Evolutionary conservation across 345 rosid species (phyloP).

Genomic region (Dimocarpus longan): DNA sequence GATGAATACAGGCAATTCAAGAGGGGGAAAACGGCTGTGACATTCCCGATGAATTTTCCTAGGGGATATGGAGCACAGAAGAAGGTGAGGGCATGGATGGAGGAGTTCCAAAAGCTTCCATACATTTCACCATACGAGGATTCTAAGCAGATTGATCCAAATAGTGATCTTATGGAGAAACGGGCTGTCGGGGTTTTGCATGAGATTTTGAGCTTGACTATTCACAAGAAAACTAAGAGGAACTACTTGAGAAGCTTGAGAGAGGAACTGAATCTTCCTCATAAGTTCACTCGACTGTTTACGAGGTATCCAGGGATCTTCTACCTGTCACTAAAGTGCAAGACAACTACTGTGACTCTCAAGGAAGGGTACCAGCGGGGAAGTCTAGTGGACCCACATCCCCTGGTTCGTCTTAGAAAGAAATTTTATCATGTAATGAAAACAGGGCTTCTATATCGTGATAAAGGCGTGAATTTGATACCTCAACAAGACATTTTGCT

Average conservation of each 20-base stretch:
- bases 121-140: slow-evolving; percentile 95
- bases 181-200: slow-evolving; percentile 91
- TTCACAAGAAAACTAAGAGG: slow-evolving; percentile 96
- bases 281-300: slow-evolving; percentile 84
- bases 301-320: slow-evolving; percentile 94
- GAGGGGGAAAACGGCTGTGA: slow-evolving; percentile 66
- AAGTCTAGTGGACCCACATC: slow-evolving; percentile 79
- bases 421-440: slow-evolving; percentile 91
- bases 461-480: slow-evolving; percentile 61
- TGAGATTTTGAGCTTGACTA: slow-evolving; percentile 82
- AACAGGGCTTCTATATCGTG: slow-evolving; percentile 79
- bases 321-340: slow-evolving; percentile 92
- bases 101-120: slow-evolving; percentile 91
- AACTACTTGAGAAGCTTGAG: slow-evolving; percentile 91
- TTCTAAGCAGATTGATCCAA: slow-evolving; percentile 65
- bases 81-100: slow-evolving; percentile 97
- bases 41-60: slow-evolving; percentile 85
- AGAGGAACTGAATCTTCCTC: slow-evolving; percentile 78
- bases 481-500: slow-evolving; percentile 48
- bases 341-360: slow-evolving; percentile 85
- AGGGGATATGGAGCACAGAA: slow-evolving; percentile 93
- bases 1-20: slow-evolving; percentile 73
- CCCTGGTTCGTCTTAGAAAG: slow-evolving; percentile 66
- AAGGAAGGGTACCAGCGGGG: slow-evolving; percentile 87
- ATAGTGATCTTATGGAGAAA: slow-evolving; percentile 95